Conservation (phyloP, 2,329 filamentous ascomycete genomes). For the Iodosphaeria phyllophila region DNA sequence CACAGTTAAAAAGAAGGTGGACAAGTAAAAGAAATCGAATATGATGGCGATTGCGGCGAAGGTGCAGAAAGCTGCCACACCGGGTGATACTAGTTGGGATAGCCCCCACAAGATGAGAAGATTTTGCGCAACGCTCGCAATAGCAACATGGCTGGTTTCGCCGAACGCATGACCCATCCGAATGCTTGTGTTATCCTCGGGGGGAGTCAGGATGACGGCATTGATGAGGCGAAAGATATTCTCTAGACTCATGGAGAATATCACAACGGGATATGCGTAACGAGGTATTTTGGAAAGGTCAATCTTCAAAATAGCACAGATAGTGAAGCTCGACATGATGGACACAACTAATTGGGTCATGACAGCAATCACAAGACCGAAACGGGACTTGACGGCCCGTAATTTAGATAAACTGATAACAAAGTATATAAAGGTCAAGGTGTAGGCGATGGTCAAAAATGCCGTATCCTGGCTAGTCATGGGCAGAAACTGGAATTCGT, state of each 20-base stretch:
- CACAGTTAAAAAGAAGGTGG: constrained; percentile 66
- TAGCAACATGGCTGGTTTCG: constrained; percentile 49
- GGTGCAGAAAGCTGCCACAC: constrained; percentile 56
- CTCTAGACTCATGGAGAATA: constrained; percentile 58
- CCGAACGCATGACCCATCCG: constrained; percentile 59
- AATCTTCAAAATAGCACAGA: constrained; percentile 58
- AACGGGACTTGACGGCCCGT: constrained; percentile 55
- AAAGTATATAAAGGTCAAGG: constrained; percentile 44
- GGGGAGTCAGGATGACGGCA: constrained; percentile 52
- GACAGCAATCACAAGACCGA: constrained; percentile 54
- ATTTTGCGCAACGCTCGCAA: constrained; percentile 52
- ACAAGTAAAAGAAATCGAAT: constrained; percentile 61
- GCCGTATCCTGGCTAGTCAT: constrained; percentile 48
- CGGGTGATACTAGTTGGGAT: constrained; percentile 48
- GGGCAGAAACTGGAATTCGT: constrained; percentile 63
- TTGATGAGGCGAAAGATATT: constrained; percentile 68
- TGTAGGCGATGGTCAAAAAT: constrained; percentile 46
- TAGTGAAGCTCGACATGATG: constrained; percentile 61
- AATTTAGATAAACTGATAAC: constrained; percentile 47
- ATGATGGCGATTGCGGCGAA: constrained; percentile 59
- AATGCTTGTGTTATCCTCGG: constrained; percentile 46
- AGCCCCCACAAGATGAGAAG: constrained; percentile 44
- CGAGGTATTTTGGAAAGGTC: constrained; percentile 58
- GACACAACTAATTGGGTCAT: constrained; percentile 52
- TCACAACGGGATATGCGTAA: constrained; percentile 58